phyloP scores from a whole-genome alignment of 2,329 filamentous ascomycete species.

The Penicillium paneum region DNA sequence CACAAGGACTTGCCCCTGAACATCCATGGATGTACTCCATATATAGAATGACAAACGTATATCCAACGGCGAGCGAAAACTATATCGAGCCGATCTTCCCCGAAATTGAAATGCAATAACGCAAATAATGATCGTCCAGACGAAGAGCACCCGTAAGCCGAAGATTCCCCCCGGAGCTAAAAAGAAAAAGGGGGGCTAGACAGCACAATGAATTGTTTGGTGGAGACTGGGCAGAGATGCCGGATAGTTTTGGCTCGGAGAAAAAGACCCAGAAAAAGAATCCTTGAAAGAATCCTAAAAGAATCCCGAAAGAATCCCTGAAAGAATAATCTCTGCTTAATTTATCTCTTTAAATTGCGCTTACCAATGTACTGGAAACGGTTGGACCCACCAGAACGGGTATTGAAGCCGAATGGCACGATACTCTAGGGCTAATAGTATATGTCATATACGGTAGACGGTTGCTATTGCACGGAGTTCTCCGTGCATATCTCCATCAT shows the following conservation, averaged over 20 bases:
- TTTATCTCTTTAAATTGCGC: background rate
- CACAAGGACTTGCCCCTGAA: background rate
- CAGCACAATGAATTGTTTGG: slow-evolving; percentile 4
- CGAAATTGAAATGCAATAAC: background rate
- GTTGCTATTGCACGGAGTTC: too few species aligned
- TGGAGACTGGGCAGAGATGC: background rate
- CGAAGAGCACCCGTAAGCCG: background rate
- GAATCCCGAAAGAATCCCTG: too few species aligned
- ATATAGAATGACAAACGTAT: background rate
- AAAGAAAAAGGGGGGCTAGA: slow-evolving; percentile 1
- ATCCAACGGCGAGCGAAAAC: background rate
- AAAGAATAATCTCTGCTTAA: background rate
- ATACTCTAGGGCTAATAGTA: background rate
- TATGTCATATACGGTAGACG: background rate
- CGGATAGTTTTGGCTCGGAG: background rate
- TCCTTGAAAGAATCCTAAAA: too few species aligned
- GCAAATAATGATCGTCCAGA: slow-evolving; percentile 2
- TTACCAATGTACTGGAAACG: background rate
- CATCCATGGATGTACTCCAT: too few species aligned
- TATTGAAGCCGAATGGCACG: background rate
- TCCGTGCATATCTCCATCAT: background rate
- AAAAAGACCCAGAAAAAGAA: background rate
- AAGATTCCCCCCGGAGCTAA: background rate
- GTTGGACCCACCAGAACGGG: slow-evolving; percentile 1
- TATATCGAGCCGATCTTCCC: background rate